These are phyloP conservation scores for Salix udensis DNA, from an alignment of 345 rosid genomes.

Conservation along the genomic window DNA sequence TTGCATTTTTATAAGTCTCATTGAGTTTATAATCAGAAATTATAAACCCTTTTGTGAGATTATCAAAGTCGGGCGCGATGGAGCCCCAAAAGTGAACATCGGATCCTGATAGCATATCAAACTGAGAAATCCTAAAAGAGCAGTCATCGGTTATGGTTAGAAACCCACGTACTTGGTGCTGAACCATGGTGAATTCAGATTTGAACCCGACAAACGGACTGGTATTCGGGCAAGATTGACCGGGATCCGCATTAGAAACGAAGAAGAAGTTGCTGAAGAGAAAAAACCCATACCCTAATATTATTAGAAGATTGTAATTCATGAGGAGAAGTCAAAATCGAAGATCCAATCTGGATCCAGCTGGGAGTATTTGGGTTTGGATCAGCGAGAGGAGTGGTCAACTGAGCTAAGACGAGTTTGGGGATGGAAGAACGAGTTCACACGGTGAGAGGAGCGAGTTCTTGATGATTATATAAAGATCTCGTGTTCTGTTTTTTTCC, in stretches of 20 bases:
- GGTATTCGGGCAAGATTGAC: constrained; percentile 48
- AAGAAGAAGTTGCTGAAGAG: constrained; percentile 33
- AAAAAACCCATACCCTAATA: constrained; percentile 17
- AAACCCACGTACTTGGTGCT: constrained; percentile 79
- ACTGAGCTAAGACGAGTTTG: not conserved
- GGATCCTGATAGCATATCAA: constrained; percentile 76
- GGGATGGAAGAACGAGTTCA: not conserved
- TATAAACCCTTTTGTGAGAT: constrained; percentile 64
- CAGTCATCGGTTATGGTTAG: constrained; percentile 72
- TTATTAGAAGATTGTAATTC: constrained; percentile 31
- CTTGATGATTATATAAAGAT: not conserved
- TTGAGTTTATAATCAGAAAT: constrained; percentile 63
- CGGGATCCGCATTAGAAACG: constrained; percentile 44
- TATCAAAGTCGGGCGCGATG: constrained; percentile 40
- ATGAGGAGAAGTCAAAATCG: constrained; percentile 20
- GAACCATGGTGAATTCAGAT: constrained; percentile 73
- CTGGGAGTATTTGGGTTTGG: not conserved
- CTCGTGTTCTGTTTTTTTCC: not conserved
- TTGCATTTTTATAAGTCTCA: constrained; percentile 57
- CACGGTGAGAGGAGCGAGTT: not conserved
- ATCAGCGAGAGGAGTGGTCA: not conserved
- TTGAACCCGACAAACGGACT: constrained; percentile 59
- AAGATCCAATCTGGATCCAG: constrained; percentile 20
- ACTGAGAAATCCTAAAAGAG: constrained; percentile 68
- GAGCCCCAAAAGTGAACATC: constrained; percentile 93